These are phyloP conservation scores for Exsudoporus frostii DNA, from an alignment of 768 basidiomycete species.

Conservation along the genomic window DNA sequence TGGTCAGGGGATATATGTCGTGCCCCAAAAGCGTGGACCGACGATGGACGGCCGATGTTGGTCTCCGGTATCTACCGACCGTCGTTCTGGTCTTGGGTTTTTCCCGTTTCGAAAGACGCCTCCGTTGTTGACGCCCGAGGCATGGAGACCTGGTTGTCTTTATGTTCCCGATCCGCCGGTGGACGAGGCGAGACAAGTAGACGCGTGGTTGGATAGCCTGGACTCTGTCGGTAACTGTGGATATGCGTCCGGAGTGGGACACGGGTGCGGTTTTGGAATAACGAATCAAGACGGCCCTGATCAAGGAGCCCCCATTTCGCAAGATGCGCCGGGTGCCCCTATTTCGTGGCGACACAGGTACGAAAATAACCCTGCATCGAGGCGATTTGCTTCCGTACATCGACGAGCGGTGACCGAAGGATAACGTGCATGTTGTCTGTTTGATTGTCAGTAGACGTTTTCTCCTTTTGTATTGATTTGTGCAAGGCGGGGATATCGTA, in stretches of 20 bases:
- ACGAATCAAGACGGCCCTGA: not conserved
- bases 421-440: not conserved
- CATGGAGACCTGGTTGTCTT: constrained; percentile 16
- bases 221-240: not conserved
- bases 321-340: not conserved
- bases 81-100: constrained; percentile 2
- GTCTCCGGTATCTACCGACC: not conserved
- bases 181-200: constrained; percentile 3
- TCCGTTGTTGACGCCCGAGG: constrained; percentile 4
- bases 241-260: not conserved
- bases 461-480: constrained; percentile 14
- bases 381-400: constrained; percentile 1
- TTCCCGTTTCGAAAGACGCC: constrained; percentile 7
- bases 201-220: constrained; percentile 10
- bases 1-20: constrained; percentile 10
- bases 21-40: constrained; percentile 18
- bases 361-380: constrained; percentile 22
- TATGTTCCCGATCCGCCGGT: constrained; percentile 9
- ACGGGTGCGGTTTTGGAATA: not conserved
- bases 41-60: not conserved
- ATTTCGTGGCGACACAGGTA: constrained; percentile 23
- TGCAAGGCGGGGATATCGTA: not conserved
- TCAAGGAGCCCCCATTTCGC: not conserved
- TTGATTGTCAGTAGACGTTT: not conserved
- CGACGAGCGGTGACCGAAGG: constrained; percentile 10